Conservation (phyloP, 345 rosid genomes). For the Arabis alpina region DNA sequence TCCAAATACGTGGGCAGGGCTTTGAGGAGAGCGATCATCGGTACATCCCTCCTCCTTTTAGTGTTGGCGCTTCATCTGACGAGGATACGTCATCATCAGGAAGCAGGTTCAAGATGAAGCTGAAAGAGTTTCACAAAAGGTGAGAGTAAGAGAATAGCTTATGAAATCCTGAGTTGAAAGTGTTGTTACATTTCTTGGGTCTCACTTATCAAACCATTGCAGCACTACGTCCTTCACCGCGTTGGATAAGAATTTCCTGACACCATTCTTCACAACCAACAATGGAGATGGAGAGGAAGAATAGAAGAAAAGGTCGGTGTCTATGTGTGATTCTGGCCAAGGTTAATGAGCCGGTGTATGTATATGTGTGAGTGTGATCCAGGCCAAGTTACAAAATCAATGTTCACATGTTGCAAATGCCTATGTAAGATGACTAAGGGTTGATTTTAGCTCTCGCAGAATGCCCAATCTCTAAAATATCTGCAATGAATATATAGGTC, state of each 20-base stretch:
- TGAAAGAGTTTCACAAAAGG: constrained; percentile 79
- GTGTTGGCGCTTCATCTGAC: constrained; percentile 61
- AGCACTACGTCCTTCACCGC: constrained; percentile 78
- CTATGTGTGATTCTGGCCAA: constrained; percentile 9
- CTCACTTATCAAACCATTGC: constrained; percentile 41
- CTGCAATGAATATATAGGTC: background rate
- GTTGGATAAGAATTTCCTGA: constrained; percentile 72
- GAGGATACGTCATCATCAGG: constrained; percentile 70
- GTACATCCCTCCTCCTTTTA: constrained; percentile 58
- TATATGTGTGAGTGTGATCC: background rate
- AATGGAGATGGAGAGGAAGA: constrained; percentile 63
- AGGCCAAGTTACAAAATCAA: constrained; percentile 3
- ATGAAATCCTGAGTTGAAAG: background rate
- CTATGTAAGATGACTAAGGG: background rate
- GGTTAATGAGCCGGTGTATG: background rate
- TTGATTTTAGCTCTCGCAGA: background rate
- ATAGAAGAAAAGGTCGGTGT: constrained; percentile 10
- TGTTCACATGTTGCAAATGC: constrained; percentile 2
- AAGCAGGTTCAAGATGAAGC: constrained; percentile 73
- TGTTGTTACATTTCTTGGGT: constrained; percentile 1
- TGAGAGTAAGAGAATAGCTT: constrained; percentile 32
- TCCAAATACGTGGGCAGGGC: constrained; percentile 47
- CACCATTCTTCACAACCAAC: constrained; percentile 82
- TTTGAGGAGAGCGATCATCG: constrained; percentile 55
- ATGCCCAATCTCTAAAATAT: background rate